These are phyloP conservation scores for Rhodotorula diobovata DNA, from an alignment of 768 basidiomycete genomes.

Conservation along the genomic window DNA sequence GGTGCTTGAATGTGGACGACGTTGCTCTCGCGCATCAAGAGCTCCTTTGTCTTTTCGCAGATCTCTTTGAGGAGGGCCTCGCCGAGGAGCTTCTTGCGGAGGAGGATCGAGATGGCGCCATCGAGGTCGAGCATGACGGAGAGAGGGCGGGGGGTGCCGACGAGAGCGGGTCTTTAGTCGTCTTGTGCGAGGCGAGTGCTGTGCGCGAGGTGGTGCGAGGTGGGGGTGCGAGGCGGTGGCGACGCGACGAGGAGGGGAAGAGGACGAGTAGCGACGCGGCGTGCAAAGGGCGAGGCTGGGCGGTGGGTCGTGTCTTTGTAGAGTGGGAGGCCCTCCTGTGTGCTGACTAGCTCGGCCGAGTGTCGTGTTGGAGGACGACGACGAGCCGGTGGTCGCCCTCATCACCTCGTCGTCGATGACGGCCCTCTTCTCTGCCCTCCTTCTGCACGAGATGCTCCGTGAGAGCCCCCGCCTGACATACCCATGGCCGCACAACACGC, in stretches of 20 bases:
- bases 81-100: slow-evolving; percentile 69
- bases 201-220: neutral
- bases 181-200: no score
- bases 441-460: neutral
- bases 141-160: no score
- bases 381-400: no score
- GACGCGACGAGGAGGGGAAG: neutral
- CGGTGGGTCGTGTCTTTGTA: no score
- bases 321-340: no score
- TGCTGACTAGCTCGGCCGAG: neutral
- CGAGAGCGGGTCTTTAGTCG: no score
- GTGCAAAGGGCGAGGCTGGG: no score
- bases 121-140: slow-evolving; percentile 38
- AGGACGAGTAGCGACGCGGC: neutral
- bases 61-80: slow-evolving; percentile 94
- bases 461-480: neutral
- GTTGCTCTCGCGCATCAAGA: slow-evolving; percentile 97
- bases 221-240: neutral
- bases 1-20: slow-evolving; percentile 95
- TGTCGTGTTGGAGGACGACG: neutral
- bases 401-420: neutral
- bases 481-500: neutral
- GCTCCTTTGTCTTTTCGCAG: slow-evolving; percentile 99
- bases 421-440: neutral
- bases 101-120: slow-evolving; percentile 38